Evolutionary conservation across 2,329 filamentous ascomycete species (phyloP).

Genomic region (Alternaria arbusti): DNA sequence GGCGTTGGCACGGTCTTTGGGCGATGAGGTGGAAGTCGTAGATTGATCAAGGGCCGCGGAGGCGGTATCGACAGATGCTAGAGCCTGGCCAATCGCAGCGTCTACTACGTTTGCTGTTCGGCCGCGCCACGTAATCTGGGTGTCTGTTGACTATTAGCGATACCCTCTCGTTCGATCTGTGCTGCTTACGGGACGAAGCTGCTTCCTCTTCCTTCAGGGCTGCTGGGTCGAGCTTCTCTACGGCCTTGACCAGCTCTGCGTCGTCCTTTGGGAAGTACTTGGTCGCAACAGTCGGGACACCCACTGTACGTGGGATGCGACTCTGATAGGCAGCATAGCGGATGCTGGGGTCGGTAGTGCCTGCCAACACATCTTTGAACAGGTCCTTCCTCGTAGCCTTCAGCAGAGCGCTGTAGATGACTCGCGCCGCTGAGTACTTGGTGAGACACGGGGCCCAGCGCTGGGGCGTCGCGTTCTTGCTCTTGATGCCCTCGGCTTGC

Average conservation of each 20-base stretch:
- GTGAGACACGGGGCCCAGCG: slow-evolving; percentile 80
- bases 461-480: slow-evolving; percentile 46
- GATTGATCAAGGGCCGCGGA: slow-evolving; percentile 59
- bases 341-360: slow-evolving; percentile 90
- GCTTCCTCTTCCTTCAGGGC: slow-evolving; percentile 57
- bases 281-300: slow-evolving; percentile 78
- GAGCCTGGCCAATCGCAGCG: slow-evolving; percentile 84
- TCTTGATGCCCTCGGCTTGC: slow-evolving; percentile 59
- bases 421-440: slow-evolving; percentile 75
- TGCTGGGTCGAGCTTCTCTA: slow-evolving; percentile 72
- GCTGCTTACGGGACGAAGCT: slow-evolving; percentile 37
- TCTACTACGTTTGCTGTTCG: slow-evolving; percentile 89
- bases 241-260: slow-evolving; percentile 65
- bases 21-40: slow-evolving; percentile 48
- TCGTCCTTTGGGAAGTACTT: slow-evolving; percentile 77
- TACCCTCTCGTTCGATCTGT: too few relatives aligned
- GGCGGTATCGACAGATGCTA: slow-evolving; percentile 70
- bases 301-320: slow-evolving; percentile 82
- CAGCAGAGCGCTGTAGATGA: slow-evolving; percentile 82
- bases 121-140: slow-evolving; percentile 82
- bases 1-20: slow-evolving; percentile 77
- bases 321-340: slow-evolving; percentile 93
- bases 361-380: slow-evolving; percentile 83
- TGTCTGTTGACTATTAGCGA: slow-evolving; percentile 43
- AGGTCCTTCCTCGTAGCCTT: slow-evolving; percentile 72